A percentile compares a stretch with the other conserved stretches of the same genome.
Conservation (phyloP, 139 green algal species). For the Gonium pectorale region DNA sequence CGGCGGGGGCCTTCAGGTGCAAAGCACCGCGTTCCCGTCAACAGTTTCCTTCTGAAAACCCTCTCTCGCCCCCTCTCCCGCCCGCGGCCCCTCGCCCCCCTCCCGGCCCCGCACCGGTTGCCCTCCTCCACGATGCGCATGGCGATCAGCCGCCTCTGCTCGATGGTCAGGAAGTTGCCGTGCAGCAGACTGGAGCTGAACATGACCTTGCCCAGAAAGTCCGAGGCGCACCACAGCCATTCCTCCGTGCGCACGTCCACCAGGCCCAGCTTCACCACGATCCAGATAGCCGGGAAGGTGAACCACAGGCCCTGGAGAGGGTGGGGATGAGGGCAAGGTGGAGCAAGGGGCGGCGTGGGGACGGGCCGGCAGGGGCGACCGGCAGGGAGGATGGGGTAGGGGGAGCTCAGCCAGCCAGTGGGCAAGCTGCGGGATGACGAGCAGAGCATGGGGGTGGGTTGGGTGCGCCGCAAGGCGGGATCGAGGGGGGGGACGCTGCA, state of each 20-base stretch:
- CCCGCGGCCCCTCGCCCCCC: too few relatives aligned
- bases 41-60: background rate
- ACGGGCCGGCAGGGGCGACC: too few relatives aligned
- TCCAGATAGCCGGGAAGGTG: constrained; percentile 49
- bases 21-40: too few relatives aligned
- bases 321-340: background rate
- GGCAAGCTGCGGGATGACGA: too few relatives aligned
- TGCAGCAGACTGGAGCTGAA: constrained; percentile 64
- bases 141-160: constrained; percentile 61
- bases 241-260: constrained; percentile 44
- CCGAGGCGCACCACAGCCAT: constrained; percentile 49
- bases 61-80: too few relatives aligned
- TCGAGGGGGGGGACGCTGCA: too few relatives aligned
- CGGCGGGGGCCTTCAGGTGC: too few relatives aligned
- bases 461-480: too few relatives aligned
- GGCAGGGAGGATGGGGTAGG: too few relatives aligned
- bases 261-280: constrained; percentile 33
- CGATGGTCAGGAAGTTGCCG: constrained; percentile 67
- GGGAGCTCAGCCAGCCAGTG: too few relatives aligned
- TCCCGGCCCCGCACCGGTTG: constrained; percentile 33
- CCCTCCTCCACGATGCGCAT: constrained; percentile 64
- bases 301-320: constrained; percentile 55
- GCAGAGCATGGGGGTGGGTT: too few relatives aligned
- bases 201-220: constrained; percentile 61
- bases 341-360: background rate